phyloP scores from a whole-genome alignment of 306 rosid species.

The Argentina anserina region DNA sequence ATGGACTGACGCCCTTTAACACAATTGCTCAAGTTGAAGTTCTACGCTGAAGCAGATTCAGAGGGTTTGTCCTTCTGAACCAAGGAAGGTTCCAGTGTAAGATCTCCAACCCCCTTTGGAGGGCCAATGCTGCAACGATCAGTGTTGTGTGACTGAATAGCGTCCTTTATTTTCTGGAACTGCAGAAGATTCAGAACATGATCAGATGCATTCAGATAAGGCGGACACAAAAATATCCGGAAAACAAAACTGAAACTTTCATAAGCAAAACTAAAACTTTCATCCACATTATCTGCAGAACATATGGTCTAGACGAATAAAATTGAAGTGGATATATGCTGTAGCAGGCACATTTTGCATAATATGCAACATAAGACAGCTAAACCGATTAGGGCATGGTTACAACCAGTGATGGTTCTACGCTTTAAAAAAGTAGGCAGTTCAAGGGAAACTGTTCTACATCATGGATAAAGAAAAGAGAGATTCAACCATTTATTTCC shows the following conservation, averaged over 20 bases:
- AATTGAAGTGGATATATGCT: neutral
- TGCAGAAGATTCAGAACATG: slow-evolving; percentile 30
- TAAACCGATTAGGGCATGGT: neutral
- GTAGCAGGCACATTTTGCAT: neutral
- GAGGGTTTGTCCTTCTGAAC: slow-evolving; percentile 49
- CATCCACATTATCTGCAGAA: neutral
- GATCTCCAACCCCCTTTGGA: slow-evolving; percentile 66
- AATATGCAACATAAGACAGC: neutral
- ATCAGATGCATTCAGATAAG: slow-evolving; percentile 11
- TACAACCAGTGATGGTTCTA: neutral
- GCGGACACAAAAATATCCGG: neutral
- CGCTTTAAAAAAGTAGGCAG: neutral
- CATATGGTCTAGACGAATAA: neutral
- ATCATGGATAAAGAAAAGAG: neutral
- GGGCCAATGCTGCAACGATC: slow-evolving; percentile 99
- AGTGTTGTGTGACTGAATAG: slow-evolving; percentile 77
- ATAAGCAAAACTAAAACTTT: too few species aligned
- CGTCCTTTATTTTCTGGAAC: slow-evolving; percentile 97
- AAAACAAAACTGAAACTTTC: neutral
- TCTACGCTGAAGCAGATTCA: slow-evolving; percentile 47
- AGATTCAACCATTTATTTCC: neutral
- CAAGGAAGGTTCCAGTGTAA: slow-evolving; percentile 44
- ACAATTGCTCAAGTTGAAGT: slow-evolving; percentile 1
- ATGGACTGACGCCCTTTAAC: slow-evolving; percentile 9
- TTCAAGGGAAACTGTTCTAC: neutral